A percentile compares a stretch with the other conserved stretches of the same genome.
These are phyloP conservation scores for Aspergillus sp. DNA, from an alignment of 2,329 filamentous ascomycete genomes.

Conservation along the genomic window DNA sequence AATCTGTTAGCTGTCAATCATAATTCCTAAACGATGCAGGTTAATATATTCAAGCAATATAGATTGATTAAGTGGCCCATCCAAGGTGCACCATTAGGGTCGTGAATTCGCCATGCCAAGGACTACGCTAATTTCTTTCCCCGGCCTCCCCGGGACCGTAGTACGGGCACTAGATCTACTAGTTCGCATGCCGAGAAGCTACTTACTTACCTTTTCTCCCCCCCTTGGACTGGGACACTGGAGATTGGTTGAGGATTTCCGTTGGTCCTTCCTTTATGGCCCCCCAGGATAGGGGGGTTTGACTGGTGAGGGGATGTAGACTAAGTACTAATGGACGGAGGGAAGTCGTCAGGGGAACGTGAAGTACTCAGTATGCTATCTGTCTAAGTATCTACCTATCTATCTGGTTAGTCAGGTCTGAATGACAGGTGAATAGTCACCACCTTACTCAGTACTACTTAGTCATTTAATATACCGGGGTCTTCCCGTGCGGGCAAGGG, in stretches of 20 bases:
- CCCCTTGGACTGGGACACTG: not conserved
- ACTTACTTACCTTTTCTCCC: too few relatives aligned
- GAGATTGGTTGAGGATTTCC: slow-evolving; percentile 1
- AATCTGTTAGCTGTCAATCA: slow-evolving; percentile 7
- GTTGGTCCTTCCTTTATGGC: not conserved
- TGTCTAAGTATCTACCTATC: too few relatives aligned
- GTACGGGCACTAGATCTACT: slow-evolving; percentile 17
- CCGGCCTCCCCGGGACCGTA: slow-evolving; percentile 9
- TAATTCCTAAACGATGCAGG: slow-evolving; percentile 2
- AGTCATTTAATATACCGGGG: not conserved
- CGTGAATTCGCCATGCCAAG: not conserved
- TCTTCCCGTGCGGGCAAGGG: not conserved
- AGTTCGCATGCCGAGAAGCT: slow-evolving; percentile 3
- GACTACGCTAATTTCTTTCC: slow-evolving; percentile 8
- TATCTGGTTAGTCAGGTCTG: too few relatives aligned
- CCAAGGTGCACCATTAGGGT: not conserved
- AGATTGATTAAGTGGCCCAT: not conserved
- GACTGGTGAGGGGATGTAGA: too few relatives aligned
- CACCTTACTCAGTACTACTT: too few relatives aligned
- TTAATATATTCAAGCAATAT: slow-evolving; percentile 7
- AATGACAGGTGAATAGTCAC: too few relatives aligned
- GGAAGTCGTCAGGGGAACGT: slow-evolving; percentile 3
- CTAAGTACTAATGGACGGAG: not conserved
- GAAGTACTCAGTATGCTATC: not conserved
- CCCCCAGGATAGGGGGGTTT: not conserved